Evolutionary conservation across 2,329 filamentous ascomycete species (phyloP).

Genomic region (Verticillium albo-atrum): DNA sequence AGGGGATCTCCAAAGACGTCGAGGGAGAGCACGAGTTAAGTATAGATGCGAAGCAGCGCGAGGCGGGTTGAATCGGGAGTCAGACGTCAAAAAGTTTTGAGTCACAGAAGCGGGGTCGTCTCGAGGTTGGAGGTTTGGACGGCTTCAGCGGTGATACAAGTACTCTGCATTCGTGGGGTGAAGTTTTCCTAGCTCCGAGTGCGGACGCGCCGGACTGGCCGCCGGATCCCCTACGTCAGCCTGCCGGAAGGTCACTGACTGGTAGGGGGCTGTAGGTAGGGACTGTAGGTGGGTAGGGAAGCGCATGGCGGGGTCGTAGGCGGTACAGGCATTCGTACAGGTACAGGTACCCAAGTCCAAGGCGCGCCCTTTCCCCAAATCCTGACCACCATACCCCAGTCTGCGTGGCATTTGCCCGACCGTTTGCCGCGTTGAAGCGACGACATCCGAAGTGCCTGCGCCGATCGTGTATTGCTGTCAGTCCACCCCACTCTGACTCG

Average conservation of each 20-base stretch:
- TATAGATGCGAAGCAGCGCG: neutral
- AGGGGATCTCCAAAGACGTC: neutral
- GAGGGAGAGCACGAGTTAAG: neutral
- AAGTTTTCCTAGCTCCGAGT: neutral
- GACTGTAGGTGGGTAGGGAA: no score
- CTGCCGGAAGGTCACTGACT: no score
- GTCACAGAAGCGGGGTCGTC: constrained; percentile 3
- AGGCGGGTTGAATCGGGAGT: neutral
- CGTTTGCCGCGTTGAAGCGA: neutral
- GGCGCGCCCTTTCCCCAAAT: neutral
- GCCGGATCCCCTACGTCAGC: no score
- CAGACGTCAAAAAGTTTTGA: constrained; percentile 5
- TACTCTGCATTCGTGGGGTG: neutral
- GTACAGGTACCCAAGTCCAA: no score
- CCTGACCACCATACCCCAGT: no score
- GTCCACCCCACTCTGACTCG: no score
- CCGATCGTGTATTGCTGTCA: no score
- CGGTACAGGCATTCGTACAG: no score
- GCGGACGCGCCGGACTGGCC: neutral
- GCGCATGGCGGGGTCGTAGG: neutral
- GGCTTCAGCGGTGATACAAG: neutral
- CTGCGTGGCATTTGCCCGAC: no score
- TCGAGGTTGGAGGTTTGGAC: neutral
- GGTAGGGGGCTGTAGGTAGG: no score
- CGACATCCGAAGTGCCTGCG: no score